Percentiles rank a stretch among this genome's conserved stretches.
phyloP scores from a whole-genome alignment of 163 green algal species.

The Scenedesmus sp. region DNA sequence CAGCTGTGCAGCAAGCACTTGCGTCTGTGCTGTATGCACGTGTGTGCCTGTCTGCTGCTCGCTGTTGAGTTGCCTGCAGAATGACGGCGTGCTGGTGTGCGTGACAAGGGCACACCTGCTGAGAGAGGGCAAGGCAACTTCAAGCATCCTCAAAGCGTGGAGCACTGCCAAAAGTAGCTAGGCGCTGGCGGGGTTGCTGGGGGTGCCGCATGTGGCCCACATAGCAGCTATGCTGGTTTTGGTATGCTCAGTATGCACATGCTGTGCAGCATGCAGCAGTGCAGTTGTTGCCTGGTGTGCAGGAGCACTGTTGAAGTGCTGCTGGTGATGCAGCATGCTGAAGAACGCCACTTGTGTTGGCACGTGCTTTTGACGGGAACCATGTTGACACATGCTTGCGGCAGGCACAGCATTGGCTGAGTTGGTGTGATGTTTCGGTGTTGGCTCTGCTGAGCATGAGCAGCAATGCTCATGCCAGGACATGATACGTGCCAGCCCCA shows the following conservation, averaged over 20 bases:
- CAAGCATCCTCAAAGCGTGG: neutral
- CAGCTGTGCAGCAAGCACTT: neutral
- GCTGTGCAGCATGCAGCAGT: too few species aligned
- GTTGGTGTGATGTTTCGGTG: too few species aligned
- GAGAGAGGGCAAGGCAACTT: neutral
- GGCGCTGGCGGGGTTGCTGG: neutral
- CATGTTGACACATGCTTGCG: too few species aligned
- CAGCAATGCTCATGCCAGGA: neutral
- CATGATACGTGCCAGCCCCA: neutral
- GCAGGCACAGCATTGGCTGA: neutral
- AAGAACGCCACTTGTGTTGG: neutral
- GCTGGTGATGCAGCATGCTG: neutral
- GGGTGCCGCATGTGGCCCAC: neutral
- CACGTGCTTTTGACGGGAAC: too few species aligned
- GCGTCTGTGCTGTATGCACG: neutral
- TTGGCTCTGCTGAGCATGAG: neutral
- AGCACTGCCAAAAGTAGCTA: neutral
- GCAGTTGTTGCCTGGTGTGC: neutral
- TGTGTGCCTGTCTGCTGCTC: neutral
- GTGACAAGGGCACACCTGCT: neutral
- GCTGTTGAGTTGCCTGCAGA: conserved; percentile 5
- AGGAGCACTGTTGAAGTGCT: too few species aligned
- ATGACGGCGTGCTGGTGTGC: neutral
- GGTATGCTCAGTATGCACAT: neutral
- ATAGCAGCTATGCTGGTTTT: neutral